Conservation (phyloP, 2,329 filamentous ascomycete genomes). For the Phoma sp. region DNA sequence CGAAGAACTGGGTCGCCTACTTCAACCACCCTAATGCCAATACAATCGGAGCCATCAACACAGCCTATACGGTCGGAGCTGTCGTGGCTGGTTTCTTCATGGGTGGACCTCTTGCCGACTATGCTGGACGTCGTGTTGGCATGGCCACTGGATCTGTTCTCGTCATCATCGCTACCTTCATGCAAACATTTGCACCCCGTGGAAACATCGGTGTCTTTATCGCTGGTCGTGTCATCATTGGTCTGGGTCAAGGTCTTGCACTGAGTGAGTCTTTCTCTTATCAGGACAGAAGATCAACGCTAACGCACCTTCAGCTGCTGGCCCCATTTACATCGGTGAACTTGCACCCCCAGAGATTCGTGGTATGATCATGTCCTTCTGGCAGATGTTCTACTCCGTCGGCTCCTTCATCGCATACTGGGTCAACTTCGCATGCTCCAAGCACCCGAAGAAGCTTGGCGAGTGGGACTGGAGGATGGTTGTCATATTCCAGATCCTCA, state of each 20-base stretch:
- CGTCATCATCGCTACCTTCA: conserved; percentile 71
- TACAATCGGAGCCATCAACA: conserved; percentile 66
- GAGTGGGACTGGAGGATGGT: conserved; percentile 78
- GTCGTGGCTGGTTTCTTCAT: conserved; percentile 74
- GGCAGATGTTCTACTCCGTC: conserved; percentile 71
- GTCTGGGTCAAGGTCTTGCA: conserved; percentile 73
- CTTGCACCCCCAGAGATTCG: conserved; percentile 69
- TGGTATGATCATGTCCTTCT: conserved; percentile 72
- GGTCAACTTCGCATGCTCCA: conserved; percentile 69
- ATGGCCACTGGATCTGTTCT: conserved; percentile 70
- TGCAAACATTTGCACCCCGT: conserved; percentile 69
- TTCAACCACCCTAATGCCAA: conserved; percentile 60
- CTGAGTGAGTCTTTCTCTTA: conserved; percentile 54
- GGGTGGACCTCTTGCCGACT: conserved; percentile 69
- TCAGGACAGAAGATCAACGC: neutral
- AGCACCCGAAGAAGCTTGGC: conserved; percentile 63
- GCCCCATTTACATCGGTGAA: conserved; percentile 75
- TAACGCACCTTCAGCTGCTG: conserved; percentile 57
- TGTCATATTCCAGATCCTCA: conserved; percentile 74
- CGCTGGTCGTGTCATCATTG: conserved; percentile 71
- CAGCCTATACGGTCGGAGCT: conserved; percentile 73
- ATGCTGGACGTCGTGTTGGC: conserved; percentile 66
- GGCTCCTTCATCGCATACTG: conserved; percentile 68
- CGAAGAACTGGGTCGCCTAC: conserved; percentile 69
- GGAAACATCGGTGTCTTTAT: conserved; percentile 69